Base-by-base conservation (phyloP, 2,329 filamentous ascomycete genomes). In the Lasiodiplodia gonubiensis region DNA sequence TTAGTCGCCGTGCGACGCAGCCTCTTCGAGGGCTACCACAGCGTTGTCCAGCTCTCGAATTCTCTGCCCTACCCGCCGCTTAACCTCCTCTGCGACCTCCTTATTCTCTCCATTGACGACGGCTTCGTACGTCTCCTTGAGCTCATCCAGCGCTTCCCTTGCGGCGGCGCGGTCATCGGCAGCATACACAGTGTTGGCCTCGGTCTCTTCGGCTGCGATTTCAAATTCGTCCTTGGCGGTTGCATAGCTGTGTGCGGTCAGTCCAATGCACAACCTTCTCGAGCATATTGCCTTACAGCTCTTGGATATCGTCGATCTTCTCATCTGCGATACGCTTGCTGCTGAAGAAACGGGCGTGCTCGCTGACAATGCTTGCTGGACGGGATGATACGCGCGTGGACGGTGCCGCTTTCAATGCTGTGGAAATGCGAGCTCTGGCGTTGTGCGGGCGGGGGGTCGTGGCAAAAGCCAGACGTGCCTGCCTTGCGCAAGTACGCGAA, bases 161-260 rank as follows among this genome's bases (percentile, higher is more conserved):
- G 85, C 85, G 27, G 85, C 85, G 21, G 80, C 82, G 4, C 86
- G 77, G 69, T 87, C 85, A 30, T 84, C 84, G 21, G 82, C 79
- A 2, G 86, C 86, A 74, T 87, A 87, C 37, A 86, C 82, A 12
- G 84, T 84, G 67, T 83, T 82, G 75, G 85, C 86, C 70, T 83
- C 79, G 21, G 82, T 84, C 72, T 85, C 83, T 69, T 86, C 84
- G 66, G 79, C 77, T 35, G 83, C 83, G 37, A 84, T 84, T 67
- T 86, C 83, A 71, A 85, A 85, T 74, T 80, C 78, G 70, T 79
- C 78, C 46, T 72, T 75, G 27, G 78, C 78, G 0, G 76, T 79
- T 39, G 74, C 76, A 66, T 79, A 74, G 35, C 64, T 70, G n/a
- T 48, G 8, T 30, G 37, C 23, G 18, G 60, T 69, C 33, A 64